Base-by-base conservation (phyloP, 768 basidiomycete species). In the Kwoniella sp. region DNA sequence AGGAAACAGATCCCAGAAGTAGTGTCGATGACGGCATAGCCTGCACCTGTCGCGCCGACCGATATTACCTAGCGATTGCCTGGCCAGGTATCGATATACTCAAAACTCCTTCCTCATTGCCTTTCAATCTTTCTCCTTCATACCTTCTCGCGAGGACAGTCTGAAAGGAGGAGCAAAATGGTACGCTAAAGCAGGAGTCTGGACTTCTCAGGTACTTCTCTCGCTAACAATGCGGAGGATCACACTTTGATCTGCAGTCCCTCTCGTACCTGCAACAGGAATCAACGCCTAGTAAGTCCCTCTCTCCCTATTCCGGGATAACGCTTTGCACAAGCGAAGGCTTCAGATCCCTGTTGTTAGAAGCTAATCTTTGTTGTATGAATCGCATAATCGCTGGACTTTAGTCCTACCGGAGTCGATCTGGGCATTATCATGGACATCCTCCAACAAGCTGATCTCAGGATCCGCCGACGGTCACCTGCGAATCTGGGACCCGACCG, bases 391-490 rank as follows among this genome's bases (percentile, higher is more conserved):
- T 20, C 38, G 2, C 34, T 56, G 2, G 5, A 13, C 22, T 17
- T 1, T 61, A 79, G 79, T 69, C n/a, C 73, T 76, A 22, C 74
- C 74, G 47, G 76, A 81, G 28, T 68, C 75, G 17, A 72, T 81
- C n/a, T 81, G 79, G 79, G 70, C 74, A 15, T 58, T 76, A 3
- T 45, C 66, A 57, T 81, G 77, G 77, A 79, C 79, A 8, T 28
- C 67, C 8, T 45, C 61, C 53, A 73, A 80, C 60, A 63, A 75
- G 29, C 60, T 81, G 25, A 55, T 81, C 13, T 76, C 77, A 17
- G 77, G 78, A 5, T 72, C 70, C 1, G 73, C 79, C 8, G 79
- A 80, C 61, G 79, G 79, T 28, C 76, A 77, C 64, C 34, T 80
- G 9, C 38, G 78, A 13, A 67, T 80, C 58, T 79, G 63, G 64